These are phyloP conservation scores for Eimeria necatrix DNA, from an alignment of 169 alveolate species.

Conservation along the genomic window DNA sequence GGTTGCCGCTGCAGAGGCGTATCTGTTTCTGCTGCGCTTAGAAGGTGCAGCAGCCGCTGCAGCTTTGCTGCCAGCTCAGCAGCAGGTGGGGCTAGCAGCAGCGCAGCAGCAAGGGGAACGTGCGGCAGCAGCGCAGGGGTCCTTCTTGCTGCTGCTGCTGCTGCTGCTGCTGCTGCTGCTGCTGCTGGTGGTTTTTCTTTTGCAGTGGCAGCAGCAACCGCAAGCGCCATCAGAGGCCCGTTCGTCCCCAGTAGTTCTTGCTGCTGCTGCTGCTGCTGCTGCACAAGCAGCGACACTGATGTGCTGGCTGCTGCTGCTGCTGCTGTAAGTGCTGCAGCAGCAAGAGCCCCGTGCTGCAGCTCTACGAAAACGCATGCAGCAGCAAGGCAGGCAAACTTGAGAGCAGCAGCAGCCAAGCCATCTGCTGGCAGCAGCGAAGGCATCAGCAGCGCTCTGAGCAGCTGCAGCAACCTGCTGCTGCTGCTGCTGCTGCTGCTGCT, in stretches of 20 bases:
- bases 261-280: not conserved
- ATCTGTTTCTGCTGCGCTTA: no score
- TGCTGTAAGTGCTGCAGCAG: not conserved
- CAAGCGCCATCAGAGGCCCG: not conserved
- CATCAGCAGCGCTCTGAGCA: not conserved
- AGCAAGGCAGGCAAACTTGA: not conserved
- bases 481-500: not conserved
- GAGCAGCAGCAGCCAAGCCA: not conserved
- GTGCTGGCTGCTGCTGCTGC: constrained; percentile 7
- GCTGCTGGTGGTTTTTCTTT: no score
- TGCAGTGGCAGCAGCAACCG: not conserved
- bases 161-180: not conserved
- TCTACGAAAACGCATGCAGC: not conserved
- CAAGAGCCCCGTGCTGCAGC: not conserved
- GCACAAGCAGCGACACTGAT: not conserved
- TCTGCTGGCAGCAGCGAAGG: not conserved
- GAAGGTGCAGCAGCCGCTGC: not conserved
- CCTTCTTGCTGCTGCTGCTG: not conserved
- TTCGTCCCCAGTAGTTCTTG: not conserved
- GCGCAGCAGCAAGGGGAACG: not conserved
- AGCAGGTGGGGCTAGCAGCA: not conserved
- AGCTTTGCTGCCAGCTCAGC: not conserved
- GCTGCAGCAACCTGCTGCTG: not conserved
- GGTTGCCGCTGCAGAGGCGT: not conserved
- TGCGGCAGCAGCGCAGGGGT: not conserved